Evolutionary conservation across 2,329 filamentous ascomycete species (phyloP).

Genomic region (Metarhizium anisopliae): DNA sequence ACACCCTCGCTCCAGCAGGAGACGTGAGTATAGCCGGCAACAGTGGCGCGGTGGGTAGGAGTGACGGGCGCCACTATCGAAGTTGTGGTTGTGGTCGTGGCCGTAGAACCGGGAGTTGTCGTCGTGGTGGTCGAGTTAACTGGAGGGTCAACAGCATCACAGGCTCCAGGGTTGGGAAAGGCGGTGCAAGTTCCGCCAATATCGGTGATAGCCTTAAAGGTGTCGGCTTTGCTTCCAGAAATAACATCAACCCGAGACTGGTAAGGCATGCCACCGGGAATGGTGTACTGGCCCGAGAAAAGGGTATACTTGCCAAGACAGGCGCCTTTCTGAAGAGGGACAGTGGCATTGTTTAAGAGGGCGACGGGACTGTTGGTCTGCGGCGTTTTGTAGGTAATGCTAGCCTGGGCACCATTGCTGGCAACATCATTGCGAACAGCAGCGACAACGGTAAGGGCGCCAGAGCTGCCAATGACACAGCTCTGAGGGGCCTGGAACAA

Average conservation of each 20-base stretch:
- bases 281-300: conserved; percentile 32
- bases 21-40: conserved; percentile 36
- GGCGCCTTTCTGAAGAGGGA: conserved; percentile 31
- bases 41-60: conserved; percentile 24
- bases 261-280: conserved; percentile 34
- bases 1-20: conserved; percentile 40
- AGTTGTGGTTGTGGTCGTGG: conserved; percentile 15
- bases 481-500: conserved; percentile 48
- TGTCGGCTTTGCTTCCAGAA: conserved; percentile 32
- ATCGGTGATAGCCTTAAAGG: conserved; percentile 38
- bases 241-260: conserved; percentile 37
- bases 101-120: conserved; percentile 8
- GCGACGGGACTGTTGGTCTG: conserved; percentile 33
- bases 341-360: conserved; percentile 24
- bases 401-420: conserved; percentile 30
- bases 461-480: conserved; percentile 37
- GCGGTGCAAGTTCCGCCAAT: conserved; percentile 34
- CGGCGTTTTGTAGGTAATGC: conserved; percentile 34
- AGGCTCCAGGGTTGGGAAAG: conserved; percentile 27
- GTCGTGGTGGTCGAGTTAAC: conserved; percentile 8
- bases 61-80: conserved; percentile 15
- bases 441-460: conserved; percentile 34
- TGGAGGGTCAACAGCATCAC: conserved; percentile 12
- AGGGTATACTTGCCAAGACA: conserved; percentile 41
- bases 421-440: conserved; percentile 40